Conservation (phyloP, 495 filamentous ascomycete species). For the Podospora australis region DNA sequence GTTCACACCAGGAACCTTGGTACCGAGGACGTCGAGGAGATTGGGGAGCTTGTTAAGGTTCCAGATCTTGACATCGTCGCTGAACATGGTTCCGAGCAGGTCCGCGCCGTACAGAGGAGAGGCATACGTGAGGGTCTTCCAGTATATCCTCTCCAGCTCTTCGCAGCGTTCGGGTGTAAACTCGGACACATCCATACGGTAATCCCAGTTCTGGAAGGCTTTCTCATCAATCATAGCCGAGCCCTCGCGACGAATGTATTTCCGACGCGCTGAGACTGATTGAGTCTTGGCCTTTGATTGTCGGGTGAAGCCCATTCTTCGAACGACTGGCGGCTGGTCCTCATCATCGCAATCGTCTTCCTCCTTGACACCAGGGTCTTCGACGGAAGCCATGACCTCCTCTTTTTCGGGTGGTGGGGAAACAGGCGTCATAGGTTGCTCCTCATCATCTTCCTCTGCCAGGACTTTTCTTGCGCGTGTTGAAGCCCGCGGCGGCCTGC, state of each 20-base stretch:
- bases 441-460: slow-evolving; percentile 33
- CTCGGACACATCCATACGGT: slow-evolving; percentile 75
- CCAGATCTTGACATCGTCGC: slow-evolving; percentile 77
- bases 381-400: slow-evolving; percentile 39
- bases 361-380: slow-evolving; percentile 37
- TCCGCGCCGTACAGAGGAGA: slow-evolving; percentile 94
- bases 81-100: slow-evolving; percentile 93
- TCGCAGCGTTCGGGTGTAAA: slow-evolving; percentile 87
- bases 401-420: slow-evolving; percentile 41
- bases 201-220: slow-evolving; percentile 82
- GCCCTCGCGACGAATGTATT: slow-evolving; percentile 70
- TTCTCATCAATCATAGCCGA: slow-evolving; percentile 73
- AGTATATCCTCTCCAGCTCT: slow-evolving; percentile 88
- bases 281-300: slow-evolving; percentile 45
- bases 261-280: slow-evolving; percentile 59
- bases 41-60: slow-evolving; percentile 93
- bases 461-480: slow-evolving; percentile 23
- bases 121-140: slow-evolving; percentile 92
- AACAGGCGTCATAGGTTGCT: slow-evolving; percentile 49
- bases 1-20: slow-evolving; percentile 94
- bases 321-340: slow-evolving; percentile 26
- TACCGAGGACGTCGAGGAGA: slow-evolving; percentile 86
- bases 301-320: slow-evolving; percentile 34
- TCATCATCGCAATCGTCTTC: slow-evolving; percentile 43
- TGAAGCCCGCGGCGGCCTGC: slow-evolving; percentile 20